A percentile compares a stretch with the other conserved stretches of the same genome.
These are phyloP conservation scores for Syzygium aqueum DNA, from an alignment of 345 rosid species.

Conservation along the genomic window DNA sequence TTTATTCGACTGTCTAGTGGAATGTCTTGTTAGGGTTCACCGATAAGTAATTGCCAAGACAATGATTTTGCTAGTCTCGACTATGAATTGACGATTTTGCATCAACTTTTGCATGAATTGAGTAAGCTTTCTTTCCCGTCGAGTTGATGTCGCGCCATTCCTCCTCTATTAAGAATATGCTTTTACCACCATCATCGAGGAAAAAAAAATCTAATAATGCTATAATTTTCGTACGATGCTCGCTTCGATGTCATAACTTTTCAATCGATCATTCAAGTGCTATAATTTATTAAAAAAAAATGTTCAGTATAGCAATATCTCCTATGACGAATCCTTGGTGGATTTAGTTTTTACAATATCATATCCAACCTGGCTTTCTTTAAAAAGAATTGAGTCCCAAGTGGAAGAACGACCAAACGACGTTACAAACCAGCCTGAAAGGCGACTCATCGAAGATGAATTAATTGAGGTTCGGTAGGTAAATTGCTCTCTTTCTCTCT, in stretches of 20 bases:
- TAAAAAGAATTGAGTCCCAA: not conserved
- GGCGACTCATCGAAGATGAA: not conserved
- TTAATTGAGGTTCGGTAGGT: not conserved
- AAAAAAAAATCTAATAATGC: not conserved
- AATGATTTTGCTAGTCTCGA: not conserved
- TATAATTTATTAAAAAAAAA: not conserved
- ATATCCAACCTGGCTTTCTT: not conserved
- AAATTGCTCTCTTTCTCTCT: not conserved
- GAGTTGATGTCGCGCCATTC: not conserved
- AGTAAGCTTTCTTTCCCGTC: not conserved
- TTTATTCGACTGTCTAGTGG: not conserved
- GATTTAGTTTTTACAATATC: not conserved
- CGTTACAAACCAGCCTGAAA: not conserved
- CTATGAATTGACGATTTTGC: not conserved
- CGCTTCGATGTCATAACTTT: not conserved
- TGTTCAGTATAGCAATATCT: not conserved
- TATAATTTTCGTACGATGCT: not conserved
- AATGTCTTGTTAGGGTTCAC: not conserved
- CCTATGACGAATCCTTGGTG: not conserved
- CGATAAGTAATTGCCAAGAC: not conserved
- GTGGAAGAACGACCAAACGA: not conserved
- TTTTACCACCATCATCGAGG: not conserved
- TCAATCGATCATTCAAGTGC: not conserved
- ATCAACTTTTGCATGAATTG: not conserved
- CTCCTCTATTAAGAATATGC: not conserved